Conservation (phyloP, 192 early-diverging fungal species). For the Coemansia sp. region DNA sequence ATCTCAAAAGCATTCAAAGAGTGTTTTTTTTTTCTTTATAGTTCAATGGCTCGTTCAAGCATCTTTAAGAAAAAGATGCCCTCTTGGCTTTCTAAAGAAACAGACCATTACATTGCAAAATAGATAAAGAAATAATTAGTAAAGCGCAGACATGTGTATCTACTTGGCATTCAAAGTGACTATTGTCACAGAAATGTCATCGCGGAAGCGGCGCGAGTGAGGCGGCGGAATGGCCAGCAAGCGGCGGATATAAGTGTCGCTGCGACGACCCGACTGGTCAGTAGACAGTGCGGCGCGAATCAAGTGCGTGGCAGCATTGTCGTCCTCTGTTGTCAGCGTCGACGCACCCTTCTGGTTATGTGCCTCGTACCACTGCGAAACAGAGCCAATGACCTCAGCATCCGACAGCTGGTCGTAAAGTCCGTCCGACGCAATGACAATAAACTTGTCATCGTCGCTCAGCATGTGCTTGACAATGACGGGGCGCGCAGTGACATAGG, state of each 20-base stretch:
- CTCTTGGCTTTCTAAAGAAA: not conserved
- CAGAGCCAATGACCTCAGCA: constrained; percentile 52
- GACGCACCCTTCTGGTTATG: not conserved
- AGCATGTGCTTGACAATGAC: constrained; percentile 63
- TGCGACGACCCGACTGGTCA: constrained; percentile 61
- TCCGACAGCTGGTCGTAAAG: constrained; percentile 72
- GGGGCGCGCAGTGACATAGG: constrained; percentile 75
- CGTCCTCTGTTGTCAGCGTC: constrained; percentile 46
- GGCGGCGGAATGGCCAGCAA: constrained; percentile 69
- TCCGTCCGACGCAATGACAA: constrained; percentile 79
- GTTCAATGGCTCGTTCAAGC: not conserved
- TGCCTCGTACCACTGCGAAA: constrained; percentile 33
- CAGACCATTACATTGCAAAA: constrained; percentile 2
- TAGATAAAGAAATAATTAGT: not conserved
- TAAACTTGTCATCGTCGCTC: constrained; percentile 61
- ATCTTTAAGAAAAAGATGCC: not conserved
- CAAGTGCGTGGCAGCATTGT: constrained; percentile 73
- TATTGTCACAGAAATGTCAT: constrained; percentile 83
- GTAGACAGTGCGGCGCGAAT: constrained; percentile 65
- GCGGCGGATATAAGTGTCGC: constrained; percentile 64
- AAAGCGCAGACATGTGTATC: not conserved
- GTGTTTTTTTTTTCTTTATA: not conserved
- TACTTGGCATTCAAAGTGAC: constrained; percentile 50
- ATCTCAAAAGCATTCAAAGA: not conserved
- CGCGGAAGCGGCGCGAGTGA: constrained; percentile 69